These are phyloP conservation scores for Amaranthus hypochondriacus DNA, from an alignment of 148 eudicot genomes.

Conservation along the genomic window DNA sequence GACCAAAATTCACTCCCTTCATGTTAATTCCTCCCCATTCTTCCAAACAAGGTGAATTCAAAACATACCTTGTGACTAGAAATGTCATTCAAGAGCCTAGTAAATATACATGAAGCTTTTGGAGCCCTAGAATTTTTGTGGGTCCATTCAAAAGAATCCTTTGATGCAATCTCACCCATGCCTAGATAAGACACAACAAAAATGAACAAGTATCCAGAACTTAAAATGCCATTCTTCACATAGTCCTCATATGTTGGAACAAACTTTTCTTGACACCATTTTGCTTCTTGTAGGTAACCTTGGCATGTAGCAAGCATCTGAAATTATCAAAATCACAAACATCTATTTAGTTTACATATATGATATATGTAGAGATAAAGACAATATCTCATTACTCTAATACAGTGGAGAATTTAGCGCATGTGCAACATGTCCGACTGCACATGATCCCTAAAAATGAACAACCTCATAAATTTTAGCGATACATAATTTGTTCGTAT, in stretches of 20 bases:
- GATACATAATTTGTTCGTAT: too few species aligned
- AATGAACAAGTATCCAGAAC: neutral
- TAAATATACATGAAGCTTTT: neutral
- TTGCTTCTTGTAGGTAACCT: constrained; percentile 16
- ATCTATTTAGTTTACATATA: neutral
- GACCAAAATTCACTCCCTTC: too few species aligned
- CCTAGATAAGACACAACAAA: constrained; percentile 6
- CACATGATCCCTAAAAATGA: too few species aligned
- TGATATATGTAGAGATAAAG: neutral
- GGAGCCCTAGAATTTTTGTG: neutral
- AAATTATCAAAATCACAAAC: neutral
- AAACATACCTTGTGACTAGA: constrained; percentile 10
- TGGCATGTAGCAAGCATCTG: constrained; percentile 8
- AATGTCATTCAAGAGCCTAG: constrained; percentile 16
- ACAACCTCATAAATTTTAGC: too few species aligned
- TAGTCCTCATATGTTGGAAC: constrained; percentile 15
- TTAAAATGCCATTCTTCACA: neutral
- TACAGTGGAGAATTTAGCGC: too few species aligned
- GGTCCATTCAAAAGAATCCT: constrained; percentile 6
- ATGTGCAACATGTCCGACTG: too few species aligned
- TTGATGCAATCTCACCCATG: constrained; percentile 3
- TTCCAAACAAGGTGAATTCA: too few species aligned
- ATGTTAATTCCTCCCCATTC: too few species aligned
- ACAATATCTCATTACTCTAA: neutral
- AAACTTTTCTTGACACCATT: constrained; percentile 3